Evolutionary conservation across 2,329 filamentous ascomycete genomes (phyloP).

Genomic region (Pseudonectria foliicola): DNA sequence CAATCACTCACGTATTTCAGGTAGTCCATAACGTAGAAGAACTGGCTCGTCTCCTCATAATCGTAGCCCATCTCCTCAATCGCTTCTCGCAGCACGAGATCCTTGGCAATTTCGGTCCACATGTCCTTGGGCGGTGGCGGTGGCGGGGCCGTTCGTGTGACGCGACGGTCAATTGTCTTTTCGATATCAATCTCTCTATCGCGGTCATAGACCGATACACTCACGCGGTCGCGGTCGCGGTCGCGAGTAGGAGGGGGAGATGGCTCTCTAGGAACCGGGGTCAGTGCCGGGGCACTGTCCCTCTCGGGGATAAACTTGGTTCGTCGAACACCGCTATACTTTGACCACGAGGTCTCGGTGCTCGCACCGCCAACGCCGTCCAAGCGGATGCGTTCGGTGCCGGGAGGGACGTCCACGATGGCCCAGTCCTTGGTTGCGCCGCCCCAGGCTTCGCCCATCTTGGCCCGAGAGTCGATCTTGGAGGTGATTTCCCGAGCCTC

Average conservation of each 20-base stretch:
- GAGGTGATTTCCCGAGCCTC: slow-evolving; percentile 57
- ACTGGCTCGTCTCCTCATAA: slow-evolving; percentile 82
- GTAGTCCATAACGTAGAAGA: slow-evolving; percentile 91
- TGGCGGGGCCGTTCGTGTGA: slow-evolving; percentile 30
- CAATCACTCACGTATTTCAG: slow-evolving; percentile 70
- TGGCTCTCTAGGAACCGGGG: slow-evolving; percentile 18
- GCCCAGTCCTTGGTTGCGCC: slow-evolving; percentile 72
- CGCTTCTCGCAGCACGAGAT: slow-evolving; percentile 78
- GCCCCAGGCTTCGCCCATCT: slow-evolving; percentile 65
- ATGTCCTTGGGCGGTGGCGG: slow-evolving; percentile 53
- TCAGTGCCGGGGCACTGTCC: slow-evolving; percentile 34
- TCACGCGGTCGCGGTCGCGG: slow-evolving; percentile 35
- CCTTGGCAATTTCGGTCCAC: slow-evolving; percentile 97
- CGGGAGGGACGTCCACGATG: slow-evolving; percentile 77
- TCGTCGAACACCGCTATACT: slow-evolving; percentile 69
- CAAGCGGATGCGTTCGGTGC: slow-evolving; percentile 75
- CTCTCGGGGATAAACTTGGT: slow-evolving; percentile 67
- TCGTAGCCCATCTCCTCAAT: slow-evolving; percentile 79
- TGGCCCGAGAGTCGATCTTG: slow-evolving; percentile 52
- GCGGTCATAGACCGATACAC: slow-evolving; percentile 39
- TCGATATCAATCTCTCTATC: slow-evolving; percentile 47
- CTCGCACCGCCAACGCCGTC: slow-evolving; percentile 68
- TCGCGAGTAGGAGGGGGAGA: slow-evolving; percentile 21
- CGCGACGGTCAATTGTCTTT: slow-evolving; percentile 46
- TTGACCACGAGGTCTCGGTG: slow-evolving; percentile 72